Evolutionary conservation across 345 rosid genomes (phyloP).

Genomic region (Salix purpurea): DNA sequence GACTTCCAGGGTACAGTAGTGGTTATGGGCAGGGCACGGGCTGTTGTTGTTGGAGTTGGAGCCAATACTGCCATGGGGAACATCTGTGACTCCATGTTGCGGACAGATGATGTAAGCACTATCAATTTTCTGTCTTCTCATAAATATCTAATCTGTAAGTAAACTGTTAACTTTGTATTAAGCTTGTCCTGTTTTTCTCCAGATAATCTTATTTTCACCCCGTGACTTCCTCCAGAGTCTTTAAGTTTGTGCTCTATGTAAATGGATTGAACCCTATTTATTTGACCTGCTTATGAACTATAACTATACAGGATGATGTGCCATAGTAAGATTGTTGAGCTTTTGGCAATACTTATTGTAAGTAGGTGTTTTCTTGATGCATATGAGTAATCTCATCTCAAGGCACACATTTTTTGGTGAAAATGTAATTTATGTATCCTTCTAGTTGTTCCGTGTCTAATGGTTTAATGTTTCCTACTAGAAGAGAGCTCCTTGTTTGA

Average conservation of each 20-base stretch:
- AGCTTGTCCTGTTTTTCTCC: neutral
- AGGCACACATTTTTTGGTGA: neutral
- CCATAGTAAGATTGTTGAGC: neutral
- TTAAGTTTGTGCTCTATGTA: slow-evolving; percentile 1
- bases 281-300: neutral
- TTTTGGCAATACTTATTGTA: neutral
- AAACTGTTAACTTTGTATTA: neutral
- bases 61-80: slow-evolving; percentile 97
- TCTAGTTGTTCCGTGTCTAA: neutral
- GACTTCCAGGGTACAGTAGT: slow-evolving; percentile 88
- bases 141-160: neutral
- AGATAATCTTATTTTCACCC: slow-evolving; percentile 5
- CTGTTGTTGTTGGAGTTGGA: slow-evolving; percentile 91
- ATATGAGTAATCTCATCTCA: neutral
- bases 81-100: slow-evolving; percentile 96
- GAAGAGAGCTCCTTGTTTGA: neutral
- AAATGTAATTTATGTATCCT: neutral
- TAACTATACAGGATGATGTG: neutral
- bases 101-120: slow-evolving; percentile 73
- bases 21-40: slow-evolving; percentile 92
- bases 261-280: neutral
- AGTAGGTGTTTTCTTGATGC: neutral
- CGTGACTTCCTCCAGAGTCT: neutral
- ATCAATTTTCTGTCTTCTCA: slow-evolving; percentile 5
- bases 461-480: neutral